These are phyloP conservation scores for Microdochium bolleyi DNA, from an alignment of 2,329 filamentous ascomycete species.

Conservation along the genomic window DNA sequence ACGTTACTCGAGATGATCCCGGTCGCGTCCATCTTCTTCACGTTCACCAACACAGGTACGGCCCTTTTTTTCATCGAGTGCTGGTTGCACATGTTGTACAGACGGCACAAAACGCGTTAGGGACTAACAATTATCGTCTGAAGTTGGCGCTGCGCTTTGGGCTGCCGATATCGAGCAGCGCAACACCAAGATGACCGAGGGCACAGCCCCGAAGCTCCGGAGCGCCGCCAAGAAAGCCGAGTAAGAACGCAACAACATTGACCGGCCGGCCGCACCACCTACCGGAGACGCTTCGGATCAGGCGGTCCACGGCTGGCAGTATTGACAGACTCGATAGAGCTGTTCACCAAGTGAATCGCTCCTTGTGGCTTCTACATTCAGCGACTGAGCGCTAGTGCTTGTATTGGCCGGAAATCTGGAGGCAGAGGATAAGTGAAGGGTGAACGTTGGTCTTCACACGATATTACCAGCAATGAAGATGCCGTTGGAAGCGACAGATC, in stretches of 20 bases:
- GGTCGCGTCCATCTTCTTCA: conserved; percentile 72
- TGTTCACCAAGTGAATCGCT: too few species aligned
- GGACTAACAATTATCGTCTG: neutral
- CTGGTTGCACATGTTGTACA: neutral
- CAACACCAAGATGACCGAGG: conserved; percentile 37
- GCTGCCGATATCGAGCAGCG: conserved; percentile 72
- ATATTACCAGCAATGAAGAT: too few species aligned
- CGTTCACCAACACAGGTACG: conserved; percentile 76
- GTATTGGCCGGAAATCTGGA: too few species aligned
- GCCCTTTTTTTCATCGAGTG: conserved; percentile 1
- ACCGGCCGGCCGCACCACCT: too few species aligned
- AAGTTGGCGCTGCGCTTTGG: conserved; percentile 89
- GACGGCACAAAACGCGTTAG: neutral
- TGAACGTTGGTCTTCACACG: too few species aligned
- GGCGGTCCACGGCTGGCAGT: too few species aligned
- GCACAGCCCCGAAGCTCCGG: conserved; percentile 41
- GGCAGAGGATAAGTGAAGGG: too few species aligned
- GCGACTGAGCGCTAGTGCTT: too few species aligned
- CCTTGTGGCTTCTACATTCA: too few species aligned
- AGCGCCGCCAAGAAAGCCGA: conserved; percentile 42
- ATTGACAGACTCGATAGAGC: too few species aligned
- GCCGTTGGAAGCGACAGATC: too few species aligned
- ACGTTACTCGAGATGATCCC: conserved; percentile 81
- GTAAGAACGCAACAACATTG: conserved; percentile 14
- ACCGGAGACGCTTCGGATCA: too few species aligned